Evolutionary conservation across 768 basidiomycete genomes (phyloP).

Genomic region (Pseudohyphozyma bogoriensis): DNA sequence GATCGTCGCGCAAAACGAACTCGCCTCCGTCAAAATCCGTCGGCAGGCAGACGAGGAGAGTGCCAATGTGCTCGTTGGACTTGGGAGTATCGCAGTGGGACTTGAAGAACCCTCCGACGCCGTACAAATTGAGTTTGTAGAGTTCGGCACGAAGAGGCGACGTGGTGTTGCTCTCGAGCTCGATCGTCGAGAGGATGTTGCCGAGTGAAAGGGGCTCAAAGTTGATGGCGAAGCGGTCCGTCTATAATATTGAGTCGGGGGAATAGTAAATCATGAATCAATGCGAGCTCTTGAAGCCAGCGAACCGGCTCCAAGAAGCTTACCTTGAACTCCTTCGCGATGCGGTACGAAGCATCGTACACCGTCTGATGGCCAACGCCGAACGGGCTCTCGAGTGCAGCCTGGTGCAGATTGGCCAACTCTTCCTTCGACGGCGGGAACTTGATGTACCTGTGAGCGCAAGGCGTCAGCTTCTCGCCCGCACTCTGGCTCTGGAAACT

Average conservation of each 20-base stretch:
- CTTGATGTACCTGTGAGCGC: too few species aligned
- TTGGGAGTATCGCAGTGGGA: background rate
- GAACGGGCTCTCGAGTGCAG: too few species aligned
- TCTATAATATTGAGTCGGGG: background rate
- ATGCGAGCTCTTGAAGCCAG: too few species aligned
- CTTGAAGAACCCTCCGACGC: slow-evolving; percentile 1
- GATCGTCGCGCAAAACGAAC: background rate
- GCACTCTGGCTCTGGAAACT: too few species aligned
- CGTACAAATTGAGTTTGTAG: slow-evolving; percentile 1
- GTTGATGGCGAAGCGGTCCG: background rate
- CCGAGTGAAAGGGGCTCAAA: background rate
- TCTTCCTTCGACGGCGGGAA: too few species aligned
- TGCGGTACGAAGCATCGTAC: background rate
- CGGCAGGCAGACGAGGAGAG: background rate
- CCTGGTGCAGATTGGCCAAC: too few species aligned
- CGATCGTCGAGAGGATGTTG: background rate
- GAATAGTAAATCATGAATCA: background rate
- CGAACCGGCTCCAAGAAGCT: background rate
- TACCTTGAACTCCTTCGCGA: background rate
- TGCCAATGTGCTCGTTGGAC: background rate
- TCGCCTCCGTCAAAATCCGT: background rate
- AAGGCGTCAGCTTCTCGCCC: too few species aligned
- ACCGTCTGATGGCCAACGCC: too few species aligned
- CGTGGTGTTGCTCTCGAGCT: background rate
- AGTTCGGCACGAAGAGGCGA: background rate